Conservation (phyloP, 2,329 filamentous ascomycete species). For the Thelonectria olida region DNA sequence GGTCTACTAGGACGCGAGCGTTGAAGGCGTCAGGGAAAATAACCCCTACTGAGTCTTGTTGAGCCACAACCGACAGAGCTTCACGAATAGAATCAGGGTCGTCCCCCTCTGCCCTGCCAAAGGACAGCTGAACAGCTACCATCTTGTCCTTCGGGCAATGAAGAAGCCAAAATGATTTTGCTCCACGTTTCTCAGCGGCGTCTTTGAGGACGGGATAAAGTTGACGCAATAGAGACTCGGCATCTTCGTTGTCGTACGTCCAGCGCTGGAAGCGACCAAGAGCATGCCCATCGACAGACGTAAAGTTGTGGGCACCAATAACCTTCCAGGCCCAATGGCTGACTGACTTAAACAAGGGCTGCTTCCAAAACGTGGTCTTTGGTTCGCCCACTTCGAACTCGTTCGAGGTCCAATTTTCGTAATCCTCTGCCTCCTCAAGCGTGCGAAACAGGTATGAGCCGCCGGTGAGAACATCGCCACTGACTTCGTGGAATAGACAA, state of each 20-base stretch:
- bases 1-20: slow-evolving; percentile 7
- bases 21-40: slow-evolving; percentile 25
- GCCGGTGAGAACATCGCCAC: slow-evolving; percentile 27
- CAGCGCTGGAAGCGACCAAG: slow-evolving; percentile 34
- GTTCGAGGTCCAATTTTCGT: slow-evolving; percentile 30
- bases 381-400: slow-evolving; percentile 35
- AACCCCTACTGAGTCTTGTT: neutral
- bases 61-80: neutral
- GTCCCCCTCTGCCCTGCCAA: slow-evolving; percentile 1
- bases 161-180: slow-evolving; percentile 30
- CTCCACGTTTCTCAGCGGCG: slow-evolving; percentile 23
- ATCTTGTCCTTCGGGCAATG: slow-evolving; percentile 25
- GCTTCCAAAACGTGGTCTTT: slow-evolving; percentile 33
- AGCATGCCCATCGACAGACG: slow-evolving; percentile 10
- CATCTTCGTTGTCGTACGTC: slow-evolving; percentile 21
- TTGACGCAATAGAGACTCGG: slow-evolving; percentile 24
- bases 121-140: slow-evolving; percentile 27
- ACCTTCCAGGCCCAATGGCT: slow-evolving; percentile 27
- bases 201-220: slow-evolving; percentile 30
- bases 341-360: slow-evolving; percentile 28
- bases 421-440: slow-evolving; percentile 19
- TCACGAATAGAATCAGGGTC: slow-evolving; percentile 9
- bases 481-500: slow-evolving; percentile 26
- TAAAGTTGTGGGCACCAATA: slow-evolving; percentile 31
- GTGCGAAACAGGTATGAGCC: slow-evolving; percentile 31